phyloP scores from a whole-genome alignment of 257 asterid species.

The Solanum tarapatanum region DNA sequence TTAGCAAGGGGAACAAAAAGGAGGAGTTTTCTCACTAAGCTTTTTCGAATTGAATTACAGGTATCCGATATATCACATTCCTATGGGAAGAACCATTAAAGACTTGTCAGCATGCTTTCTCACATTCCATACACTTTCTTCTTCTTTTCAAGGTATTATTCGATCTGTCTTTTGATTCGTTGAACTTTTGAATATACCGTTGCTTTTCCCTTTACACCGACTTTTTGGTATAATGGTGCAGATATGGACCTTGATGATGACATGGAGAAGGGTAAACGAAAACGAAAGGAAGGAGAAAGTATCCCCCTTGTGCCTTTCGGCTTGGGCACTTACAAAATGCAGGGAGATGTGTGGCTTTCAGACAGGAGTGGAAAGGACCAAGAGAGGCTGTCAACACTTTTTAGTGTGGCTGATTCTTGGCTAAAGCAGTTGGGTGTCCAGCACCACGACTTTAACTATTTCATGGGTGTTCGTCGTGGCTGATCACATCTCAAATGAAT shows the following conservation, averaged over 20 bases:
- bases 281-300: conserved; percentile 26
- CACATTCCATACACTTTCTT: conserved; percentile 46
- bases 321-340: conserved; percentile 46
- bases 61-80: conserved; percentile 50
- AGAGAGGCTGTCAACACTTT: conserved; percentile 46
- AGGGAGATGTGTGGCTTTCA: conserved; percentile 34
- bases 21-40: neutral
- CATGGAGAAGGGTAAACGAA: conserved; percentile 1
- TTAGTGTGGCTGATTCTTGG: conserved; percentile 89
- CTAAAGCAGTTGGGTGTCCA: conserved; percentile 85
- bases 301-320: conserved; percentile 39
- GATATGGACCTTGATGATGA: conserved; percentile 32
- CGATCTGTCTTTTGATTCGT: neutral
- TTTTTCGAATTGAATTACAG: conserved; percentile 17
- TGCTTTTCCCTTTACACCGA: neutral
- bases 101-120: conserved; percentile 43
- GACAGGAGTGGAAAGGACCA: conserved; percentile 29
- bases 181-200: neutral
- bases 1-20: neutral
- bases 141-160: conserved; percentile 39
- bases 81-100: conserved; percentile 37
- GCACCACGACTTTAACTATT: conserved; percentile 88
- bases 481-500: neutral
- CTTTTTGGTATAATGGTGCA: neutral
- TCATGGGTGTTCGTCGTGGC: conserved; percentile 59